Conservation (phyloP, 2,329 filamentous ascomycete species). For the Scytalidium lignicola region DNA sequence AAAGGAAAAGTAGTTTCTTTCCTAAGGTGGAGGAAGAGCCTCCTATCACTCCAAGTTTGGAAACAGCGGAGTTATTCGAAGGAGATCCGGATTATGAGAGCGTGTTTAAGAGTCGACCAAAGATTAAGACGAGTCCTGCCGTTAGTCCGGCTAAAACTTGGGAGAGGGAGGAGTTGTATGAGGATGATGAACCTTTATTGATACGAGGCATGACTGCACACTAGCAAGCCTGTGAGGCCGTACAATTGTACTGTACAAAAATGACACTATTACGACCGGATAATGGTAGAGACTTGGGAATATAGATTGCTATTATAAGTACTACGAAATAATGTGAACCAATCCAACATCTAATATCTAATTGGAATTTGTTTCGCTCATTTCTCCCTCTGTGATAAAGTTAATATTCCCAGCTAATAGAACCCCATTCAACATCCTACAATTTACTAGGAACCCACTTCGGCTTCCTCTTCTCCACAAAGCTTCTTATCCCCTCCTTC, state of each 20-base stretch:
- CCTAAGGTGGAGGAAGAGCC: slow-evolving; percentile 41
- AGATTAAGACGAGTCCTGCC: slow-evolving; percentile 68
- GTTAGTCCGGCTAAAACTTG: slow-evolving; percentile 19
- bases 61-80: slow-evolving; percentile 46
- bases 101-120: slow-evolving; percentile 80
- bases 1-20: slow-evolving; percentile 41
- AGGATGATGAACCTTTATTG: slow-evolving; percentile 1
- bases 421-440: slow-evolving; percentile 26
- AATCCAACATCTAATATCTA: no score
- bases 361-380: no score
- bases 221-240: no score
- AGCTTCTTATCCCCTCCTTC: slow-evolving; percentile 67
- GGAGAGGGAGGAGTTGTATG: slow-evolving; percentile 4
- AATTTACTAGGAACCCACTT: slow-evolving; percentile 62
- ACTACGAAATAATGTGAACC: no score
- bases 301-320: no score
- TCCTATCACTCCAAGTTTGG: slow-evolving; percentile 19
- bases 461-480: slow-evolving; percentile 70
- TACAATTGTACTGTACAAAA: no score
- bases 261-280: no score
- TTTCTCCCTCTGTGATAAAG: no score
- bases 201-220: no score
- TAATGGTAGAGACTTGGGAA: no score
- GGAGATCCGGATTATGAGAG: slow-evolving; percentile 65
- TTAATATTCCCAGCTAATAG: no score